Base-by-base conservation (phyloP, 768 basidiomycete species). In the Boletus bicolor region DNA sequence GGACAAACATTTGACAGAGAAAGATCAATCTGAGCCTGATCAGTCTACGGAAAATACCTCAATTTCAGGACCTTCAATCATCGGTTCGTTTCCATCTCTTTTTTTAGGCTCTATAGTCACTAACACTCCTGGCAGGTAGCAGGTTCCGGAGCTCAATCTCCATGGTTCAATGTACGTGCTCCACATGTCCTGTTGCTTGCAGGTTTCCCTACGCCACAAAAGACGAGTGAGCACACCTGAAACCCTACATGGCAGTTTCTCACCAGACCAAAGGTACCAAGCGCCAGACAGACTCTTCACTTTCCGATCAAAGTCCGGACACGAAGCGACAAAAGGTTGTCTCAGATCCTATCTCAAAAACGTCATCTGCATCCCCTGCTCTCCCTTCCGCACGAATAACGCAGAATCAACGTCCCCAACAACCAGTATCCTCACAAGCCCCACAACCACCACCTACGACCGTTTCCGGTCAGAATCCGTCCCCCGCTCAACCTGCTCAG, bases 11-110 rank as follows among this genome's bases (percentile, higher is more conserved):
- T 39, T 54, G 51, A 7, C 53, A 89, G 87, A 76, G 86, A 60
- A 80, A 81, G 47, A 86, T 89, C 46, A 70, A 79, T 54, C 73
- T 81, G 48, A 86, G 76, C 59, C 71, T 78, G 11, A 79, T 89
- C 11, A 73, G 73, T 44, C 66, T 83, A 1, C 68, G 69, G 7
- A 75, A 76, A 28, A 68, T 84, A 45, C 73, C 77, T 5, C 76
- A 74, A 24, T 80, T 85, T 49, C 55, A 77, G 34, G 79, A 85
- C 35, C 68, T 89, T 19, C 77, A 83, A 54, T 64, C 75, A 24
- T 68, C 74, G 21, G 84, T 84, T 66, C 41, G 79, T 73, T 19
- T 26, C n/a, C 19, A 2, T 52, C 24, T 39, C 4, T 41, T 24
- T 48, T 19, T 35, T 21, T 10, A 42, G 32, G 17, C 1, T 12